Evolutionary conservation across 805 yeast genomes (phyloP), one percentile per base, ranked within the genome.

Genomic region (Hanseniaspora hatyaiensis): DNA sequence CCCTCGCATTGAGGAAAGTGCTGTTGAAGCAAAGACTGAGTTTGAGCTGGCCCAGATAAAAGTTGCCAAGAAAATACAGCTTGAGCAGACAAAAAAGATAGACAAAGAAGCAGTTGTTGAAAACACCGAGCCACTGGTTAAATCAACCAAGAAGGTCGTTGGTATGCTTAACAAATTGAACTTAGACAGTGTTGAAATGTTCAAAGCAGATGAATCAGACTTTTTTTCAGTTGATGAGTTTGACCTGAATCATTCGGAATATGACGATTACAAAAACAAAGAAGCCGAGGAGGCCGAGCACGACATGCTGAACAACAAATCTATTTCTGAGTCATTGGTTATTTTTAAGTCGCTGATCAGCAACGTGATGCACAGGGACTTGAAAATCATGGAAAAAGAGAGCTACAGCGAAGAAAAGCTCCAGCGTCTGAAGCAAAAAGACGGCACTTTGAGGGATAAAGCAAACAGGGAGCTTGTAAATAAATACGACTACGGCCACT

Each of bases 111-210:
- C 29, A n/a, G n/a, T n/a, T 6, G 39, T 36, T 15, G 30, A 37
- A 15, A 16, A 28, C 15, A 16, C 8, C 20, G 9, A 8, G 4
- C 24, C 32, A 9, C 12, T 26, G 12, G 32, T 24, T 6, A 16
- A 26, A n/a, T 37, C 40, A 16, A 26, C 31, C 11, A 19, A n/a
- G 1, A 37, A 12, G 6, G 32, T 37, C 3, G 15, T 9, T 18
- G 40, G 26, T 15, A 13, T 37, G 31, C n/a, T 37, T 8, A 16
- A n/a, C 6, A 37, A 26, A 23, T 18, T 37, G 16, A 18, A 37
- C n/a, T n/a, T 37, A 24, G 40, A 37, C 22, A 24, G 22, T 37
- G 40, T 37, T 15, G 40, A 37, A 5, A 26, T 37, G 20, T 37
- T 37, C 8, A 37, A 24, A 26, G 18, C 8, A 6, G 40, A 37